Base-by-base conservation (phyloP, 78 protist genomes). In the Speleostelium caveatum region DNA sequence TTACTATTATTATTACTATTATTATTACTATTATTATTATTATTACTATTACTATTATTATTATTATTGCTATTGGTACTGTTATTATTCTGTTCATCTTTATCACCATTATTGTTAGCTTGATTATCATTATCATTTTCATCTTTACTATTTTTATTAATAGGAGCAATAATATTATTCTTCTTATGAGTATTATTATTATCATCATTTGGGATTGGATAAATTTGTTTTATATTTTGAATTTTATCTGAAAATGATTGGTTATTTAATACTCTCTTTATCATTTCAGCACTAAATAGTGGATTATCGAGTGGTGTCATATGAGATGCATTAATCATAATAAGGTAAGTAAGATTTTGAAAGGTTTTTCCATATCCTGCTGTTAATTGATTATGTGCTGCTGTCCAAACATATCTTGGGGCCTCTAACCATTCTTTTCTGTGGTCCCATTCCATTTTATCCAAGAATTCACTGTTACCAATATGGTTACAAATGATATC, bases 401-500 rank as follows among this genome's bases (percentile, higher is more conserved):
- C 49, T 3, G 71, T 71, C 91, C 91, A 83, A n/a, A 45, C 59
- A 26, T 38, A 69, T 51, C 80, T 45, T 41, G 24, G n/a, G 19
- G 77, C 73, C 30, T 42, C 26, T 17, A 14, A 17, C 91, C 91
- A 83, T 30, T 56, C 73, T 30, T 24, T 53, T n/a, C 72, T 1
- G 36, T 71, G 71, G 2, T 24, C 22, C 91, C 91, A 83, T 59
- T 83, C 66, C 8, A 83, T 19, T 19, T 8, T 62, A 33, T 59
- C 61, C 28, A 83, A 45, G 45, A 69, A 83, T 59, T 83, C 79
- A 14, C 33, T 56, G 0, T 77, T 83, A 60, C 91, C 91, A 58
- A 83, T 66, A 33, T 83, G 91, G 21, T 83, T 83, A 60, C 91
- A 83, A 71, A 83, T 83, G 4, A 83, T 45, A 83, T 83, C 91